Conservation (phyloP, 2,329 filamentous ascomycete species). For the Piedraia hortae region DNA sequence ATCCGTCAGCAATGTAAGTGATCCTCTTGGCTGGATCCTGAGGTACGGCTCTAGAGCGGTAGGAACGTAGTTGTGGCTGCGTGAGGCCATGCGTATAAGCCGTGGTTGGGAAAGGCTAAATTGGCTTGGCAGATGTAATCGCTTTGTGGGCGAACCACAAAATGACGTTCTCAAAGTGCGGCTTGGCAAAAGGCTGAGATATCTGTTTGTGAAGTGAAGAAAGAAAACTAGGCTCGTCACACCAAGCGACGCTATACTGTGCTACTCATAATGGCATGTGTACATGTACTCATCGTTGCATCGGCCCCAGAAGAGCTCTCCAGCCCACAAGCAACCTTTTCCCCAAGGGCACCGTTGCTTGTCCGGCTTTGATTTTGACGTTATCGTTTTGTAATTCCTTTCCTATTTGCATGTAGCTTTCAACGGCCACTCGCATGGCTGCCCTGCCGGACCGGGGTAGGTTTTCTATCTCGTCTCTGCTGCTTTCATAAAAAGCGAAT, state of each 20-base stretch:
- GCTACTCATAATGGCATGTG: slow-evolving; percentile 1
- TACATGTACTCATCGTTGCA: slow-evolving; percentile 1
- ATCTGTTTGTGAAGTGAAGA: neutral
- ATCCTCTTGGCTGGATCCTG: slow-evolving; percentile 26
- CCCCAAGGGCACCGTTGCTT: slow-evolving; percentile 20
- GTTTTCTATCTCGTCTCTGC: slow-evolving; percentile 28
- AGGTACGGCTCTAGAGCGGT: slow-evolving; percentile 38
- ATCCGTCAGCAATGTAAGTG: slow-evolving; percentile 38
- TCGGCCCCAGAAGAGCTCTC: slow-evolving; percentile 20
- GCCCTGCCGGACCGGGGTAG: slow-evolving; percentile 32
- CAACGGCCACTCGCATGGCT: slow-evolving; percentile 39
- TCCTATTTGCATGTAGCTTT: slow-evolving; percentile 54
- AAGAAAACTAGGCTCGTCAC: too few relatives aligned
- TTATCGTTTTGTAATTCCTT: slow-evolving; percentile 26
- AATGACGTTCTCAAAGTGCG: too few relatives aligned
- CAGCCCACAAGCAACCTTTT: slow-evolving; percentile 29
- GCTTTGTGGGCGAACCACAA: too few relatives aligned
- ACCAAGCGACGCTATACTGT: too few relatives aligned
- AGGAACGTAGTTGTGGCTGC: slow-evolving; percentile 24
- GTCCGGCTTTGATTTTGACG: slow-evolving; percentile 17
- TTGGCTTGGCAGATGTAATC: too few relatives aligned
- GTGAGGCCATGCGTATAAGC: slow-evolving; percentile 12
- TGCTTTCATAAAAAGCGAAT: slow-evolving; percentile 29
- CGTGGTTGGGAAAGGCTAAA: too few relatives aligned
- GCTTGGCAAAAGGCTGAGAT: too few relatives aligned